Evolutionary conservation across 768 basidiomycete genomes (phyloP), one percentile per base, ranked within the genome.

Genomic region (Boletus subcaerulescens): DNA sequence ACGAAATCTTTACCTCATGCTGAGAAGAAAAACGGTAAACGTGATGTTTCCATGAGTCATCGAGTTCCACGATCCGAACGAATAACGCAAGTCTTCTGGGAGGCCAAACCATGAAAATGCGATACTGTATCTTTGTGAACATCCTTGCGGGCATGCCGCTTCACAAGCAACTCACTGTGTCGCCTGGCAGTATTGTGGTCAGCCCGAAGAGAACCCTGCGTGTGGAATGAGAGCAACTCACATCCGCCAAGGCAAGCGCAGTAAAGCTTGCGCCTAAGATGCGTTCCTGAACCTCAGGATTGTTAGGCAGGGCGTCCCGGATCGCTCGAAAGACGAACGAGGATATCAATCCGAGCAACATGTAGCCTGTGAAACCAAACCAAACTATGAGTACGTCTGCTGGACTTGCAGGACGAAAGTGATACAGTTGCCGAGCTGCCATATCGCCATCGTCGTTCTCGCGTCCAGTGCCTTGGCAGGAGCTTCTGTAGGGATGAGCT

Each of bases 41-140:
- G 87, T 83, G 64, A 90, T 84, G 62, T 91, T 92, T 33, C 89
- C 89, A 60, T 91, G 89, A 0, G 83, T 87, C 76, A 81, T 85
- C 26, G 76, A 65, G 67, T 90, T 91, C 90, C 89, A 92, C 14
- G 65, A 61, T 9, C 65, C 66, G 35, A 80, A 73, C 26, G 74
- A 71, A 55, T 76, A 84, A 45, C 76, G 77, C 57, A 88, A 67
- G 26, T 80, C 73, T 33, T 69, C 60, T 1, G 90, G 90, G 29
- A 90, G 77, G 9, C 79, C 79, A 38, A 81, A 50, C 61, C 83
- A 78, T 15, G 84, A 82, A 32, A 75, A 77, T 17, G 73, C 63
- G 57, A 91, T 80, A 64, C 89, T 91, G 57, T 40, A 39, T 47
- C 50, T 57, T 31, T 60, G 33, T 52, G 39, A 64, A 39, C 15